phyloP scores from a whole-genome alignment of 495 filamentous ascomycete genomes.

The Cercophora samala region DNA sequence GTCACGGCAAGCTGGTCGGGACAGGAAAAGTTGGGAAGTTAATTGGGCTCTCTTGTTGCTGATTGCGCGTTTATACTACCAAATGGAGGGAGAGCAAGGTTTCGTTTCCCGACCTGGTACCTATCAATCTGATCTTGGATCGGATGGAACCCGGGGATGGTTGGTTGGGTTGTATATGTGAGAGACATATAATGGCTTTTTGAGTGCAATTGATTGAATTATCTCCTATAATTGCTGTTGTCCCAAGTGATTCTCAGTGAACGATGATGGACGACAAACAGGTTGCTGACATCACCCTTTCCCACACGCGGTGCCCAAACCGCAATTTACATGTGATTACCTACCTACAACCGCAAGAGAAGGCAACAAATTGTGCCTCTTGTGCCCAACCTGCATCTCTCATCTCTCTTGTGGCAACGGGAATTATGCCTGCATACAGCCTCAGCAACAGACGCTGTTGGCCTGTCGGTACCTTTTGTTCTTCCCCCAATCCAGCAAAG shows the following conservation, averaged over 20 bases:
- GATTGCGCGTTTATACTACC: background rate
- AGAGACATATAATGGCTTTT: background rate
- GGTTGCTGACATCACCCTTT: too few relatives aligned
- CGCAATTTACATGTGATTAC: too few relatives aligned
- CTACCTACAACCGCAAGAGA: too few relatives aligned
- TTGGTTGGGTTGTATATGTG: background rate
- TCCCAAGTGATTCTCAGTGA: too few relatives aligned
- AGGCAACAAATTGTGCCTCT: too few relatives aligned
- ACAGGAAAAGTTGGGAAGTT: background rate
- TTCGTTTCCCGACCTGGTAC: background rate
- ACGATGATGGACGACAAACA: too few relatives aligned
- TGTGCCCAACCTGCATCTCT: background rate
- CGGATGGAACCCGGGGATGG: background rate
- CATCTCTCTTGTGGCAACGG: background rate
- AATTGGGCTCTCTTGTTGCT: background rate
- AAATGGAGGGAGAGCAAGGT: background rate
- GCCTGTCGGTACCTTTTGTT: background rate
- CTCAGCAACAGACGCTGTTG: background rate
- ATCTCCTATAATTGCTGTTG: background rate
- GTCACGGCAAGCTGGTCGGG: background rate
- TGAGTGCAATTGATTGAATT: constrained; percentile 1
- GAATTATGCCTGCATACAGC: background rate
- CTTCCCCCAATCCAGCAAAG: too few relatives aligned
- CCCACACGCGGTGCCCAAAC: too few relatives aligned
- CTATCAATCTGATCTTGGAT: constrained; percentile 1